Conservation (phyloP, 768 basidiomycete genomes). For the Cantharellus anzutake region DNA sequence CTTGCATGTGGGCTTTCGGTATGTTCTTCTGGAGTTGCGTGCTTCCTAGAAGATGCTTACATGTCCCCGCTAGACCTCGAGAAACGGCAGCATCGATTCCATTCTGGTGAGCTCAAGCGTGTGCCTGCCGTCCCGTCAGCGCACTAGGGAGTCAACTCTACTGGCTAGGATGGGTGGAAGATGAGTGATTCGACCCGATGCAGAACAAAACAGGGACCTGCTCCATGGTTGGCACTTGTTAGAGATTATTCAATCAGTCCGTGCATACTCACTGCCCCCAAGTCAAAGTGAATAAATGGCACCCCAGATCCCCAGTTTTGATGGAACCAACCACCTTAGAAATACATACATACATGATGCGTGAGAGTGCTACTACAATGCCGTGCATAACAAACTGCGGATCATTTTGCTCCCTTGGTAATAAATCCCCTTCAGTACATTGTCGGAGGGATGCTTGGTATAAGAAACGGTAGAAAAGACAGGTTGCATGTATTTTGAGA, state of each 20-base stretch:
- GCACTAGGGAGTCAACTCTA: neutral
- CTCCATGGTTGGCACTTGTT: neutral
- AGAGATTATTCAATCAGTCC: neutral
- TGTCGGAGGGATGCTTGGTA: too few species aligned
- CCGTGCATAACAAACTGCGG: too few species aligned
- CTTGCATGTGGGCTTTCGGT: conserved; percentile 90
- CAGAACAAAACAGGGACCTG: neutral
- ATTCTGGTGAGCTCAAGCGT: conserved; percentile 17
- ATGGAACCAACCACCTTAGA: too few species aligned
- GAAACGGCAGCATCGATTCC: conserved; percentile 24
- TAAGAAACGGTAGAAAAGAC: too few species aligned
- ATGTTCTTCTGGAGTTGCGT: conserved; percentile 4
- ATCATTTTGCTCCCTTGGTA: too few species aligned
- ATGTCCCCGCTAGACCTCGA: conserved; percentile 21
- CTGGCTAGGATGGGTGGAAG: neutral
- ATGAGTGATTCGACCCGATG: neutral
- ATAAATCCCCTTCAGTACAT: too few species aligned
- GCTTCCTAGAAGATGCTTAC: conserved; percentile 2
- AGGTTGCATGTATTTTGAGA: too few species aligned
- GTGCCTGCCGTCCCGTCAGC: neutral
- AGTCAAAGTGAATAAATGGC: neutral
- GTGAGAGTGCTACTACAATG: too few species aligned
- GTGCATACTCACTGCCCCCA: neutral
- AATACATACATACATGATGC: too few species aligned
- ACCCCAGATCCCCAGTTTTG: neutral